Conservation (phyloP, 345 rosid species). For the Eucalyptus erythrocorys region DNA sequence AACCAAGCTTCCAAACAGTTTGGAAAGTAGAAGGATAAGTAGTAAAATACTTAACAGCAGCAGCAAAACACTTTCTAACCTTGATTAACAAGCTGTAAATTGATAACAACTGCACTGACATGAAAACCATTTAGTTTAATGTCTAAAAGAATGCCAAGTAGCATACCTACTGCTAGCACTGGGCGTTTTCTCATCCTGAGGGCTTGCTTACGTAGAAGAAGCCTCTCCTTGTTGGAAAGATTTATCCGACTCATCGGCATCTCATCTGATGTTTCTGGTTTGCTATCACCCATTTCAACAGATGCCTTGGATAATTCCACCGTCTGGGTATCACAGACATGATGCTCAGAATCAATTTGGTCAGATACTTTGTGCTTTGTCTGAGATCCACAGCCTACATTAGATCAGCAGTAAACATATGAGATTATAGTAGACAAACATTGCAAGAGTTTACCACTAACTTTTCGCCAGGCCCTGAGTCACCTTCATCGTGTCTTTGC, state of each 20-base stretch:
- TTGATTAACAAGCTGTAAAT: background rate
- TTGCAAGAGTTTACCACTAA: background rate
- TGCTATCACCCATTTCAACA: constrained; percentile 3
- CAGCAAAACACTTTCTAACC: background rate
- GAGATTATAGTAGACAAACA: background rate
- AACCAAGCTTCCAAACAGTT: background rate
- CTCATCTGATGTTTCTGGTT: background rate
- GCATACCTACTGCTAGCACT: constrained; percentile 72
- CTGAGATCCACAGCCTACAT: background rate
- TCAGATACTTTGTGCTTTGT: background rate
- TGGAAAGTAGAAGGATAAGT: background rate
- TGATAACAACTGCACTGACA: background rate
- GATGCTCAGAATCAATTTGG: background rate
- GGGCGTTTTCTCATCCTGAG: constrained; percentile 80
- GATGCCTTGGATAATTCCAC: background rate
- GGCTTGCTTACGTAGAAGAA: constrained; percentile 82
- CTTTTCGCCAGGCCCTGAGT: background rate
- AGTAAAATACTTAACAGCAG: background rate
- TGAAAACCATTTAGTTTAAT: background rate
- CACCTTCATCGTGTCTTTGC: background rate
- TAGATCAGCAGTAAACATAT: constrained; percentile 10
- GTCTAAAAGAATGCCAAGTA: background rate
- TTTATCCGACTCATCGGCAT: constrained; percentile 9
- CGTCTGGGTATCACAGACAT: background rate
- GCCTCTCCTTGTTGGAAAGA: constrained; percentile 83